phyloP scores from a whole-genome alignment of 148 eudicot species.

The Camellia sinensis region DNA sequence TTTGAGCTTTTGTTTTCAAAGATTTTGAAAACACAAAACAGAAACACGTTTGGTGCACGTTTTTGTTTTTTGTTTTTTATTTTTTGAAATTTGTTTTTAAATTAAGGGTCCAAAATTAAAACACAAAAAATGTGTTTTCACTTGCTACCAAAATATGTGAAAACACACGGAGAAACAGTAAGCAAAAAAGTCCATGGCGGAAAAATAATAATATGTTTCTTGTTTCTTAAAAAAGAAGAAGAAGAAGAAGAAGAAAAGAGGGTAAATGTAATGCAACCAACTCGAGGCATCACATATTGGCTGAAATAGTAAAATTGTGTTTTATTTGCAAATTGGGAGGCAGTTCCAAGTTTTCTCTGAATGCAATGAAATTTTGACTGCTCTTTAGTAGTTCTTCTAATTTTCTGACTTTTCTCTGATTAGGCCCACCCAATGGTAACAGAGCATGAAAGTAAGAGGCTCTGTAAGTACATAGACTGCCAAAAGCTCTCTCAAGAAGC shows the following conservation, averaged over 20 bases:
- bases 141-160: not conserved
- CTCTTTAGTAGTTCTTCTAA: not conserved
- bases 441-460: slow-evolving; percentile 47
- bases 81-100: not conserved
- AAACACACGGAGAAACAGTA: not conserved
- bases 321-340: not conserved
- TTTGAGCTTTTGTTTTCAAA: not conserved
- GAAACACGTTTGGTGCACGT: not conserved
- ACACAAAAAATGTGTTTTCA: not conserved
- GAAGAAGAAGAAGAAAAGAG: not conserved
- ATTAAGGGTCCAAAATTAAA: not conserved
- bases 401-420: slow-evolving; percentile 7
- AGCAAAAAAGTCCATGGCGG: not conserved
- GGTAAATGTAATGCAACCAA: not conserved
- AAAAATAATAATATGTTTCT: not conserved
- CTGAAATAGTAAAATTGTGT: not conserved
- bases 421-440: slow-evolving; percentile 62
- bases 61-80: not conserved
- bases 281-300: not conserved
- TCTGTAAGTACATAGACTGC: slow-evolving; percentile 62
- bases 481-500: slow-evolving; percentile 82
- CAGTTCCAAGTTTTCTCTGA: not conserved
- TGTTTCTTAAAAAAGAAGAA: no score
- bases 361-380: not conserved
- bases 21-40: not conserved